Evolutionary conservation across 345 rosid species (phyloP).

Genomic region (Trapa incisa): DNA sequence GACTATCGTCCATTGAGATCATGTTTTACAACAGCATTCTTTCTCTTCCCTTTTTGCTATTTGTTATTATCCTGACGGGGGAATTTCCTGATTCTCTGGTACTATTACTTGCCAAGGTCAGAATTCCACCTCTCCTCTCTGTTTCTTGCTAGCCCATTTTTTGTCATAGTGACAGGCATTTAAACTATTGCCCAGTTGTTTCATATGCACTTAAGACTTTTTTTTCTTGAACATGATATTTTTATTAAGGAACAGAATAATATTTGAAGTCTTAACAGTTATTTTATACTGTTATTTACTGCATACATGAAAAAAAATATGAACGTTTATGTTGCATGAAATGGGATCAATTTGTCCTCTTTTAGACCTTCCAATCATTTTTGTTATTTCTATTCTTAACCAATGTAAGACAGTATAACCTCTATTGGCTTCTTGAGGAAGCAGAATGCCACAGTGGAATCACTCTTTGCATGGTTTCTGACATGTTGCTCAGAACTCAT

Average conservation of each 20-base stretch:
- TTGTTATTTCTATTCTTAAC: background rate
- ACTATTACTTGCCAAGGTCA: slow-evolving; percentile 71
- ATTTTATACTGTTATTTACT: background rate
- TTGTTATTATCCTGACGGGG: slow-evolving; percentile 65
- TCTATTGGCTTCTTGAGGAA: background rate
- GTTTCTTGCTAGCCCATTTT: background rate
- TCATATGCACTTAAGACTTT: background rate
- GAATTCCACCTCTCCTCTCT: slow-evolving; percentile 16
- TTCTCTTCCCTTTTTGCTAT: slow-evolving; percentile 69
- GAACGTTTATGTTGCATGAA: background rate
- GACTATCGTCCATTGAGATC: slow-evolving; percentile 82
- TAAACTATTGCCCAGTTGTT: background rate
- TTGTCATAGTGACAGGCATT: background rate
- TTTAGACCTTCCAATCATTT: background rate
- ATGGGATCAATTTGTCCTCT: background rate
- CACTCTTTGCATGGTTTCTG: background rate
- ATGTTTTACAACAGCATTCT: slow-evolving; percentile 95
- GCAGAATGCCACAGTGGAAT: background rate
- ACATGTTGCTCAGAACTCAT: background rate
- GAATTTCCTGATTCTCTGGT: slow-evolving; percentile 80
- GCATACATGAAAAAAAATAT: background rate
- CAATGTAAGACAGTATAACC: background rate
- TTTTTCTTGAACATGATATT: background rate
- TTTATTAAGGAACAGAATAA: background rate
- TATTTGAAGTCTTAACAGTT: background rate